Conservation (phyloP, 306 rosid species). For the Heteromeles arbutifolia region DNA sequence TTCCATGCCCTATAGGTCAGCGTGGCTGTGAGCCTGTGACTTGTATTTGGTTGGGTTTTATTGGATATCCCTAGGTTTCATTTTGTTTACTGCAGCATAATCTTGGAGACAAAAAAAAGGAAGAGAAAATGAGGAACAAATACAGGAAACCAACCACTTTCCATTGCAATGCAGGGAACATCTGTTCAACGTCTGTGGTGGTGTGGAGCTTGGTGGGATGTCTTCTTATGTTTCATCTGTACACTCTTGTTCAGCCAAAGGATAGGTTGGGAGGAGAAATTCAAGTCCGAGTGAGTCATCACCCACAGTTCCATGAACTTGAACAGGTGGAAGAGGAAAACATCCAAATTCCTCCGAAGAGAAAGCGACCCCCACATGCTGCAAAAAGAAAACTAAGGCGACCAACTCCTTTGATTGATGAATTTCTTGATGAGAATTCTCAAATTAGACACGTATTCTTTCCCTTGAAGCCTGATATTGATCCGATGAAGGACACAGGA, state of each 20-base stretch:
- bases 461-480: constrained; percentile 55
- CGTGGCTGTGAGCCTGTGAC: constrained; percentile 29
- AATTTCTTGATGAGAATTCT: constrained; percentile 91
- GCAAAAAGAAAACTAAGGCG: constrained; percentile 72
- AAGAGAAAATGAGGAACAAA: constrained; percentile 72
- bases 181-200: constrained; percentile 43
- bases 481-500: constrained; percentile 46
- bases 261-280: constrained; percentile 27
- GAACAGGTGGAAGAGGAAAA: constrained; percentile 76
- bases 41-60: constrained; percentile 24
- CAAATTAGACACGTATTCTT: constrained; percentile 72
- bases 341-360: constrained; percentile 82
- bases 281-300: constrained; percentile 31
- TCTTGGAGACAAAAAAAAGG: constrained; percentile 51
- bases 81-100: constrained; percentile 61
- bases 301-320: constrained; percentile 65
- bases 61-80: constrained; percentile 60
- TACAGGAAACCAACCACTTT: constrained; percentile 69
- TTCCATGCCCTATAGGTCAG: constrained; percentile 14
- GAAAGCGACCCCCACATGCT: constrained; percentile 91
- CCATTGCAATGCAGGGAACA: constrained; percentile 72
- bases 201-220: constrained; percentile 80
- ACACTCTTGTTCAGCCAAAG: constrained; percentile 32
- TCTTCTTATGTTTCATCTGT: constrained; percentile 57
- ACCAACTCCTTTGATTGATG: constrained; percentile 70